These are phyloP conservation scores for Candida chauliodis DNA, from an alignment of 805 yeast genomes.

Conservation along the genomic window DNA sequence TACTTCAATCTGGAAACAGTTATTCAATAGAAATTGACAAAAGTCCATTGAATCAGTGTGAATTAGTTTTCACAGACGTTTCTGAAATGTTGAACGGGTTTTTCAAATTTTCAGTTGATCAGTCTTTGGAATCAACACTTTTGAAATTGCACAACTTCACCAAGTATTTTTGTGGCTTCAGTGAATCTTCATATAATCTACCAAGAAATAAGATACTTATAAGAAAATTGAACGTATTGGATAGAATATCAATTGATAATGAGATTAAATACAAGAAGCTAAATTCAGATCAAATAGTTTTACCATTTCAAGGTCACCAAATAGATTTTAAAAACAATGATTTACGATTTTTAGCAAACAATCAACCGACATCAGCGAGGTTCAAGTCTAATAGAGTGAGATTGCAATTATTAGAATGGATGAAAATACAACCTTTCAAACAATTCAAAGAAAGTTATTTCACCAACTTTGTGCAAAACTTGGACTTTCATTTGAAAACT, in stretches of 20 bases:
- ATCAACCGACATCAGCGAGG: slow-evolving; percentile 14
- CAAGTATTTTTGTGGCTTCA: slow-evolving; percentile 13
- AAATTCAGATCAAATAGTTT: slow-evolving; percentile 6
- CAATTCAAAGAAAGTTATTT: slow-evolving; percentile 22
- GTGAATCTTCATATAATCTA: slow-evolving; percentile 5
- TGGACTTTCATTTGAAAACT: slow-evolving; percentile 13
- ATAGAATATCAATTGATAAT: slow-evolving; percentile 9
- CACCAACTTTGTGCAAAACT: slow-evolving; percentile 15
- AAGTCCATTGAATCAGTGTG: slow-evolving; percentile 8
- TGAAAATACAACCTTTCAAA: slow-evolving; percentile 32
- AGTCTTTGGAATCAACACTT: slow-evolving; percentile 4
- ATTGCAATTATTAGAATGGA: slow-evolving; percentile 36
- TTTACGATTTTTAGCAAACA: slow-evolving; percentile 25
- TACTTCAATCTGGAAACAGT: slow-evolving; percentile 18
- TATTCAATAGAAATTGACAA: background rate
- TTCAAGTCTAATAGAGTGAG: slow-evolving; percentile 18
- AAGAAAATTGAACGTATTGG: slow-evolving; percentile 14
- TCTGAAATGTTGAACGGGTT: slow-evolving; percentile 18
- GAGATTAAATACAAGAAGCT: slow-evolving; percentile 6
- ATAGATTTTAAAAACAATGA: slow-evolving; percentile 36
- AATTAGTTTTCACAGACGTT: slow-evolving; percentile 19
- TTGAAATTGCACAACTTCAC: slow-evolving; percentile 11
- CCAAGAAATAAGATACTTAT: slow-evolving; percentile 8
- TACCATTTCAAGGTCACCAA: slow-evolving; percentile 22
- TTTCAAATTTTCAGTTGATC: slow-evolving; percentile 12